A percentile compares a stretch with the other conserved stretches of the same genome.
These are phyloP conservation scores for Nigrospora sphaerica DNA, from an alignment of 2,329 filamentous ascomycete genomes.

Conservation along the genomic window DNA sequence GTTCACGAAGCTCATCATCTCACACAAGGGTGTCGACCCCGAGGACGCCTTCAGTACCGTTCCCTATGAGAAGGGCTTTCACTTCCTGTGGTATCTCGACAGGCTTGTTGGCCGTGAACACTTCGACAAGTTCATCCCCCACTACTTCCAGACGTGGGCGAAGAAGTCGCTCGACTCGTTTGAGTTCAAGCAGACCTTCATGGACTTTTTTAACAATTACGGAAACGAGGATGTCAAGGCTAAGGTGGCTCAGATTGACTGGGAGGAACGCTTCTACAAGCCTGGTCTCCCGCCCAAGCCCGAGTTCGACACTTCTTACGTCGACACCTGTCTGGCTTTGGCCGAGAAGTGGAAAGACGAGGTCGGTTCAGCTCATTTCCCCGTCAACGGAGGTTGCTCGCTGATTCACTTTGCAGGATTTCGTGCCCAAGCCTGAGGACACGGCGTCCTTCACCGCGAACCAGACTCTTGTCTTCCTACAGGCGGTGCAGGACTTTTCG, in stretches of 20 bases:
- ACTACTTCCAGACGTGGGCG: conserved; percentile 85
- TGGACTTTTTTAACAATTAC: conserved; percentile 70
- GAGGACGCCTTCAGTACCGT: conserved; percentile 92
- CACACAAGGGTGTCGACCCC: conserved; percentile 84
- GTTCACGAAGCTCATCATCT: conserved; percentile 85
- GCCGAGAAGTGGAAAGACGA: conserved; percentile 71
- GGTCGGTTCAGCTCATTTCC: conserved; percentile 24
- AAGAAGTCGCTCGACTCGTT: conserved; percentile 86
- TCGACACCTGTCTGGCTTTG: conserved; percentile 76
- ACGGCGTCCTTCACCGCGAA: conserved; percentile 72
- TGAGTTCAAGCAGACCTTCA: conserved; percentile 83
- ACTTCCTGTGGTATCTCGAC: conserved; percentile 87
- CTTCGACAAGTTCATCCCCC: conserved; percentile 92
- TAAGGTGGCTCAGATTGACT: conserved; percentile 70
- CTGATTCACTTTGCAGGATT: conserved; percentile 31
- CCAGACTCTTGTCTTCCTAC: conserved; percentile 87
- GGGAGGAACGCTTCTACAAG: conserved; percentile 84
- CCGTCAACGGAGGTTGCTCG: not conserved
- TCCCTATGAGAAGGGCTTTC: conserved; percentile 95
- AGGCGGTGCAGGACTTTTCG: conserved; percentile 63
- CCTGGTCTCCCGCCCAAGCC: conserved; percentile 88
- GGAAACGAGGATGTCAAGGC: conserved; percentile 56
- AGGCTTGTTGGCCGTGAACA: conserved; percentile 75
- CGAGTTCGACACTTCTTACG: conserved; percentile 80
- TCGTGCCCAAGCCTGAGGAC: conserved; percentile 61